Evolutionary conservation across 78 protist genomes (phyloP), one percentile per base, ranked within the genome.

Genomic region (Diacronema lutheri): DNA sequence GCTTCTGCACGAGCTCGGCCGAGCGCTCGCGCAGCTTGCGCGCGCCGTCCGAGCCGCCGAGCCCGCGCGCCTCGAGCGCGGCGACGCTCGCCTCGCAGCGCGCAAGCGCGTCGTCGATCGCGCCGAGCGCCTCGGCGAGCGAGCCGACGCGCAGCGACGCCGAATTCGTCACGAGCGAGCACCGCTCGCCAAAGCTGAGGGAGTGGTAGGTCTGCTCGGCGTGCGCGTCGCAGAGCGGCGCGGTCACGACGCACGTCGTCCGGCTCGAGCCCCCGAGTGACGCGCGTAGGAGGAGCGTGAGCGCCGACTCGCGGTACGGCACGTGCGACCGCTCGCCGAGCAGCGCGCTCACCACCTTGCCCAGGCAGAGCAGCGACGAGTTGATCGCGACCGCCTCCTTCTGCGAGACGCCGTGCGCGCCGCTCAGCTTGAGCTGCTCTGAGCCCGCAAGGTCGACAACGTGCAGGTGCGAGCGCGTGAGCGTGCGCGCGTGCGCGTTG

Each of bases 391-490:
- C 77, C 44, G 86, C 86, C 77, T 81, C 86, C 25, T 7, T 0
- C 65, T 6, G 11, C 41, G 65, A 64, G 16, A 16, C 50, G 25
- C 83, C 83, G 35, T 3, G n/a, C 83, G 65, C 83, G 61, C 38
- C 11, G 44, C 50, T n/a, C 77, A 62, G 69, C 61, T 46, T 81
- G 65, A 81, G 25, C 56, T 81, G 86, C 78, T 81, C 86, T 41
- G 46, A 81, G 29, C 86, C 86, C 31, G 86, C 86, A 11, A 81
- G 64, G 77, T 81, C 86, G 46, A 58, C 86, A 26, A 81, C 31
- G 46, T 40, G 6, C 33, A 81, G 77, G 65, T 81, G 86, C 40
- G 86, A 81, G 55, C 16, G 4, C 40, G 31, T 10, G 31, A 60
- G n/a, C 55, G 50, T 14, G 60, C 23, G 1, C 25, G 62, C 10